Evolutionary conservation across 1,284 basidiomycete genomes (phyloP).

Genomic region (Naganishia sp.): DNA sequence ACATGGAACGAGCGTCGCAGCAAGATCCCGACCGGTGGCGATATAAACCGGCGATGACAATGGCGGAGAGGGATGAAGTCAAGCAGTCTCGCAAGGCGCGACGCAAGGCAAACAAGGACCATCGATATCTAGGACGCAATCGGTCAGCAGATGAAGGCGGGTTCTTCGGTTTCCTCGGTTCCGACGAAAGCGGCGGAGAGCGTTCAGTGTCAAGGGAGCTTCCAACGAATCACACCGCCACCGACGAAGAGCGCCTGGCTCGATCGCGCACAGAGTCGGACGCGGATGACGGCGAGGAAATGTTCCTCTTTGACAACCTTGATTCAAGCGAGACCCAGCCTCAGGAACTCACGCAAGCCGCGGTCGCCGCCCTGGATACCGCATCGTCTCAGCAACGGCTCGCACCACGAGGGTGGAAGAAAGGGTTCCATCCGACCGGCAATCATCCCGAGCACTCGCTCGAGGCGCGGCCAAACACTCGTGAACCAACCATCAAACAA

Average conservation of each 20-base stretch:
- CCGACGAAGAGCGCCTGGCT: neutral
- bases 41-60: neutral
- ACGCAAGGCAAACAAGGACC: neutral
- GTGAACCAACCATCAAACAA: neutral
- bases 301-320: constrained; percentile 14
- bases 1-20: constrained; percentile 28
- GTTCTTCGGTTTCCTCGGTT: neutral
- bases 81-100: constrained; percentile 7
- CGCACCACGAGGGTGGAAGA: neutral
- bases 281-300: neutral
- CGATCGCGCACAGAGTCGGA: neutral
- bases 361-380: constrained; percentile 20
- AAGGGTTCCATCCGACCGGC: neutral
- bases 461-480: too few relatives aligned
- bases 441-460: too few relatives aligned
- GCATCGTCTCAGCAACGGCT: neutral
- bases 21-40: constrained; percentile 15
- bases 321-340: neutral
- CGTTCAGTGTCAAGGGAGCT: neutral
- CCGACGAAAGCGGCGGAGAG: constrained; percentile 4
- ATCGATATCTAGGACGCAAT: neutral
- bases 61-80: constrained; percentile 5
- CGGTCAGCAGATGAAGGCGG: neutral
- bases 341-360: constrained; percentile 13
- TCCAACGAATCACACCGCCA: neutral